A percentile compares a stretch with the other conserved stretches of the same genome.
phyloP scores from a whole-genome alignment of 1,284 basidiomycete genomes.

The Moesziomyces antarcticus region DNA sequence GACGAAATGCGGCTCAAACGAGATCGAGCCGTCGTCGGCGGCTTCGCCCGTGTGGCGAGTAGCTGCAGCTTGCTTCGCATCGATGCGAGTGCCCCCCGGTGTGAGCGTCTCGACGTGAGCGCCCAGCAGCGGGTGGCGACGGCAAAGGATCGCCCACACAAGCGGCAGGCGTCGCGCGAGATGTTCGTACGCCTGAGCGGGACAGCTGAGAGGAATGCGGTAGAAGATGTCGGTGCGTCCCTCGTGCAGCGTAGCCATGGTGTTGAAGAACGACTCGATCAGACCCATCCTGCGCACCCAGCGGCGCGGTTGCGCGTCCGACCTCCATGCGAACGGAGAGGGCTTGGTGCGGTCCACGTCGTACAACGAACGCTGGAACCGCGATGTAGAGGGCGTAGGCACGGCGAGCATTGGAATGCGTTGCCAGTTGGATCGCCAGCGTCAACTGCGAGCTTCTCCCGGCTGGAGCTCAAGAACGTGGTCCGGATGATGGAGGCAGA shows the following conservation, averaged over 20 bases:
- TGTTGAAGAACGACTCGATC: slow-evolving; percentile 48
- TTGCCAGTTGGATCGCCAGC: too few relatives aligned
- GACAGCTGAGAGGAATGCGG: slow-evolving; percentile 30
- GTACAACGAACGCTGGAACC: slow-evolving; percentile 36
- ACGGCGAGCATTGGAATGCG: slow-evolving; percentile 17
- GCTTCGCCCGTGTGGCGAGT: slow-evolving; percentile 33
- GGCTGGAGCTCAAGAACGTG: too few relatives aligned
- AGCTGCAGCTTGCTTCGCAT: slow-evolving; percentile 22
- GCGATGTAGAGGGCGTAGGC: slow-evolving; percentile 14
- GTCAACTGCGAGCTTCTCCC: too few relatives aligned
- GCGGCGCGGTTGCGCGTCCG: slow-evolving; percentile 12
- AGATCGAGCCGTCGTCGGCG: slow-evolving; percentile 32
- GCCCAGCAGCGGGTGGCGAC: slow-evolving; percentile 34
- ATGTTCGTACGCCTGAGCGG: slow-evolving; percentile 8
- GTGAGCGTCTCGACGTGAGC: slow-evolving; percentile 30
- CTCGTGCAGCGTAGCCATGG: slow-evolving; percentile 45
- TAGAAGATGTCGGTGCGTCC: slow-evolving; percentile 48
- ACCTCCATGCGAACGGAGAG: slow-evolving; percentile 42
- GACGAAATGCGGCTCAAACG: slow-evolving; percentile 49
- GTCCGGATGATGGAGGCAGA: too few relatives aligned
- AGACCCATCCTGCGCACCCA: slow-evolving; percentile 44
- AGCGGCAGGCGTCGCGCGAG: slow-evolving; percentile 34
- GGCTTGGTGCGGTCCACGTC: slow-evolving; percentile 38
- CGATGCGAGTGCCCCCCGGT: slow-evolving; percentile 18
- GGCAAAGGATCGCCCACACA: slow-evolving; percentile 42